A percentile compares a stretch with the other conserved stretches of the same genome.
These are phyloP conservation scores for Aristolochia contorta DNA, from an alignment of 164 flowering plant genomes.

Conservation along the genomic window DNA sequence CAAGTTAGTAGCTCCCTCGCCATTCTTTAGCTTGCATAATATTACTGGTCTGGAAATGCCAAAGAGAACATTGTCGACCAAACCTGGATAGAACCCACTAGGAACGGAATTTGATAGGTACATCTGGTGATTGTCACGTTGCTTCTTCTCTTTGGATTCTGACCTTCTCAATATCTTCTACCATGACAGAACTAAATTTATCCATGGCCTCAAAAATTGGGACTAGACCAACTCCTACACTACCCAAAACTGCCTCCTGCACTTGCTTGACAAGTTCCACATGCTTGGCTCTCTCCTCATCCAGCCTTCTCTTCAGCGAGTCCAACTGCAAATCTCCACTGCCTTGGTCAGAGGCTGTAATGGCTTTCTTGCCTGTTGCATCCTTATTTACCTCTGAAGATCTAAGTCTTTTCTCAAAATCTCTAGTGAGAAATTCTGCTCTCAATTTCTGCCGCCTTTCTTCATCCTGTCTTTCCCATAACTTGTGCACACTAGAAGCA, in stretches of 20 bases:
- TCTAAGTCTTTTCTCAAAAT: slow-evolving; percentile 52
- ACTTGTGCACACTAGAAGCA: slow-evolving; percentile 48
- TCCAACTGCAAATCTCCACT: slow-evolving; percentile 53
- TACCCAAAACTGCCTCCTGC: slow-evolving; percentile 60
- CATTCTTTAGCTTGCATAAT: too few species aligned
- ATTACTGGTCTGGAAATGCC: too few species aligned
- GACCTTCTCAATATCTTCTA: slow-evolving; percentile 70
- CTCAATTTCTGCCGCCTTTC: slow-evolving; percentile 65
- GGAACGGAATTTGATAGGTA: too few species aligned
- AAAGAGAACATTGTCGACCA: too few species aligned
- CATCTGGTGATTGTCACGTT: slow-evolving; percentile 6
- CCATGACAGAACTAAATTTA: slow-evolving; percentile 46
- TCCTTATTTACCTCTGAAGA: slow-evolving; percentile 23
- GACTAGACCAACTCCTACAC: slow-evolving; percentile 65
- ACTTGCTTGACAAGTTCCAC: slow-evolving; percentile 61
- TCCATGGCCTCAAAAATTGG: slow-evolving; percentile 80
- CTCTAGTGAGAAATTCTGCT: slow-evolving; percentile 66
- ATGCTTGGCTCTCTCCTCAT: slow-evolving; percentile 64
- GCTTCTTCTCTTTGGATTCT: slow-evolving; percentile 29
- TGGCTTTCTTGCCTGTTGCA: slow-evolving; percentile 29
- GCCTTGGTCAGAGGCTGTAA: slow-evolving; percentile 41
- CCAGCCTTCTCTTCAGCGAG: slow-evolving; percentile 54
- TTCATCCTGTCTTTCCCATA: slow-evolving; percentile 83
- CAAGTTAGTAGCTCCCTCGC: too few species aligned
- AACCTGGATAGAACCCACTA: too few species aligned